Evolutionary conservation across 2,329 filamentous ascomycete species (phyloP).

Genomic region (Orbilia blumenaviensis): DNA sequence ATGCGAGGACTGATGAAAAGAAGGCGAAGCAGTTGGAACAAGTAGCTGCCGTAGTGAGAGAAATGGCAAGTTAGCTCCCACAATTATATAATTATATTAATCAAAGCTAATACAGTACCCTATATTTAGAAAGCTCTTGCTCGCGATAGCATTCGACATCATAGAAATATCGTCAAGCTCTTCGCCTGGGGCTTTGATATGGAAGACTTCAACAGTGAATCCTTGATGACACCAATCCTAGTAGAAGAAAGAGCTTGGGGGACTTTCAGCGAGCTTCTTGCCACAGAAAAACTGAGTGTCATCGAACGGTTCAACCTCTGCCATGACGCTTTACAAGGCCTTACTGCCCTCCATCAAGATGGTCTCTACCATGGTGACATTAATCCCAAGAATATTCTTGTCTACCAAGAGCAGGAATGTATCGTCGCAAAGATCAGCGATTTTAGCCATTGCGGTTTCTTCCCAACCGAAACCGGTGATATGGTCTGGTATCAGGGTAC

Average conservation of each 20-base stretch:
- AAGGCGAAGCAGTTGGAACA: constrained; percentile 46
- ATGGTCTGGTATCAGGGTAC: constrained; percentile 49
- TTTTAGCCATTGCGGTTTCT: constrained; percentile 43
- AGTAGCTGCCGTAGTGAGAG: constrained; percentile 36
- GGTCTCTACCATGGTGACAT: constrained; percentile 48
- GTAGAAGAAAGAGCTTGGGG: constrained; percentile 48
- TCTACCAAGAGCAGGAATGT: constrained; percentile 37
- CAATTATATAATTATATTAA: background rate
- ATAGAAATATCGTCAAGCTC: constrained; percentile 42
- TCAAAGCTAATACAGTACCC: background rate
- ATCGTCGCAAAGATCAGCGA: constrained; percentile 47
- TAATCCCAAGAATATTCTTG: constrained; percentile 50
- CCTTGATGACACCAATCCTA: constrained; percentile 40
- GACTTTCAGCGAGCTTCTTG: constrained; percentile 36
- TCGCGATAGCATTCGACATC: constrained; percentile 16
- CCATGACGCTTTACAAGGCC: constrained; percentile 39
- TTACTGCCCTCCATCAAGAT: constrained; percentile 29
- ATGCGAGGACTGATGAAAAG: constrained; percentile 22
- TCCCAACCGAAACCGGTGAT: constrained; percentile 27
- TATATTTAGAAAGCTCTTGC: constrained; percentile 37
- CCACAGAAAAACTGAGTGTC: constrained; percentile 10
- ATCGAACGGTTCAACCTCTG: constrained; percentile 41
- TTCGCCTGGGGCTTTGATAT: constrained; percentile 52
- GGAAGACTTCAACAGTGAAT: constrained; percentile 42
- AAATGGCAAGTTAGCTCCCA: constrained; percentile 25